A percentile compares a stretch with the other conserved stretches of the same genome.
These are phyloP conservation scores for Stereum hirsutum DNA, from an alignment of 1,284 basidiomycete species.

Conservation along the genomic window DNA sequence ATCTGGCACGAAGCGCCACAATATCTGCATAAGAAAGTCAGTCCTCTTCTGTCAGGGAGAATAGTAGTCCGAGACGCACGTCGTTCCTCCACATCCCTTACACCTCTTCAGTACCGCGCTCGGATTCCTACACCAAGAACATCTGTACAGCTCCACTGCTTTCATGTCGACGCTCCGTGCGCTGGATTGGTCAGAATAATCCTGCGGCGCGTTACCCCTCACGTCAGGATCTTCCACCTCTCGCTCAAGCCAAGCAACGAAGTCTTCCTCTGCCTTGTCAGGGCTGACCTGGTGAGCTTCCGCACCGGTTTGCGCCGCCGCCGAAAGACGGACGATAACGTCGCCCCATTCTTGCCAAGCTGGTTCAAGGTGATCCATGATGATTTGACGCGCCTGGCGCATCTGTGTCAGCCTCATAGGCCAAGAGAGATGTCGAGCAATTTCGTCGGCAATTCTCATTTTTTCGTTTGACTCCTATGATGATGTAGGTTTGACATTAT, in stretches of 20 bases:
- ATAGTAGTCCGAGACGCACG: conserved; percentile 18
- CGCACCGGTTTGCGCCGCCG: no score
- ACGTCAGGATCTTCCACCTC: conserved; percentile 28
- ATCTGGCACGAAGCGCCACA: conserved; percentile 43
- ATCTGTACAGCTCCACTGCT: conserved; percentile 38
- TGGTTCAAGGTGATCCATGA: conserved; percentile 32
- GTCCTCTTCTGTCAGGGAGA: conserved; percentile 2
- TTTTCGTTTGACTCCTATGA: conserved; percentile 30
- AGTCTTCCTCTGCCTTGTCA: conserved; percentile 45
- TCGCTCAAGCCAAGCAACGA: conserved; percentile 46
- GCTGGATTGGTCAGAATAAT: conserved; percentile 18
- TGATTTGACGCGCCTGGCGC: conserved; percentile 35
- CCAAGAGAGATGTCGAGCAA: conserved; percentile 33
- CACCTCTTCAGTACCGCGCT: conserved; percentile 47
- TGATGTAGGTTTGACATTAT: not conserved
- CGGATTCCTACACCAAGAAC: conserved; percentile 50
- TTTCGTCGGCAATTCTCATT: conserved; percentile 39
- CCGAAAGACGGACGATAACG: conserved; percentile 24
- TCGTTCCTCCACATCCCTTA: conserved; percentile 23
- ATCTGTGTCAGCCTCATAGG: conserved; percentile 37
- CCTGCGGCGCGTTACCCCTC: conserved; percentile 7
- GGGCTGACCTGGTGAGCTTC: no score
- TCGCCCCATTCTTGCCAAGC: conserved; percentile 36
- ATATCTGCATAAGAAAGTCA: conserved; percentile 24
- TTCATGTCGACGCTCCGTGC: conserved; percentile 33